Evolutionary conservation across 352 stramenopile species (phyloP).

Genomic region (Phytopythium vexans): DNA sequence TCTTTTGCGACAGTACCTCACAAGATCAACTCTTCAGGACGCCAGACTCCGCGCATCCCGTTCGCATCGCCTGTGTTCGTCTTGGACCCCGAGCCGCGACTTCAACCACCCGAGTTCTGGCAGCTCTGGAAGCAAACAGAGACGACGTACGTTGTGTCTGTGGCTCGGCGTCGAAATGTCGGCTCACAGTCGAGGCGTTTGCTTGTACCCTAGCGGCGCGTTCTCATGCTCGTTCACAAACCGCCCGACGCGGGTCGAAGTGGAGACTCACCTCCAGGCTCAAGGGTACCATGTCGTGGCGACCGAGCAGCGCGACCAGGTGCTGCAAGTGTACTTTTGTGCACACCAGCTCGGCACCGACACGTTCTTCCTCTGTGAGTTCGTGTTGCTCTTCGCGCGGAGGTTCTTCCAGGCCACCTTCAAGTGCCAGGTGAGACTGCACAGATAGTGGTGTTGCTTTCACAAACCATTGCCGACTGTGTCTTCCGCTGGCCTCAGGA

Average conservation of each 20-base stretch:
- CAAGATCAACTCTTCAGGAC: no score
- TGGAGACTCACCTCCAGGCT: conserved; percentile 39
- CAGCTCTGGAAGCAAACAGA: conserved; percentile 54
- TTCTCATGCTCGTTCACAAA: conserved; percentile 74
- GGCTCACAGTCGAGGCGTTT: neutral
- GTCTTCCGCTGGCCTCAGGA: conserved; percentile 22
- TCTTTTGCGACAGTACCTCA: neutral
- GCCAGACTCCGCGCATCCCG: conserved; percentile 20
- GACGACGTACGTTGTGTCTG: conserved; percentile 44
- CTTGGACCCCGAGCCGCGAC: conserved; percentile 28
- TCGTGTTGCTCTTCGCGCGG: conserved; percentile 65
- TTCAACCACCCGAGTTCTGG: conserved; percentile 23
- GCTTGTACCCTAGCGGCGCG: conserved; percentile 33
- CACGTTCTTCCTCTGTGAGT: conserved; percentile 66
- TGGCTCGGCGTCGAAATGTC: neutral
- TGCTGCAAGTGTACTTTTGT: conserved; percentile 75
- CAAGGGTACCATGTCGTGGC: conserved; percentile 60
- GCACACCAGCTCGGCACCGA: conserved; percentile 40
- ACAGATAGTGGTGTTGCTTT: neutral
- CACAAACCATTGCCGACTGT: neutral
- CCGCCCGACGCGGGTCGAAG: conserved; percentile 33
- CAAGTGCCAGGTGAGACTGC: conserved; percentile 61
- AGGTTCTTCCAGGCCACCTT: conserved; percentile 84
- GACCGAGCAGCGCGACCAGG: conserved; percentile 45
- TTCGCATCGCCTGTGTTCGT: conserved; percentile 61